Evolutionary conservation across 768 basidiomycete genomes (phyloP), one percentile per base, ranked within the genome.

Genomic region (Aureoboletus auriporus): DNA sequence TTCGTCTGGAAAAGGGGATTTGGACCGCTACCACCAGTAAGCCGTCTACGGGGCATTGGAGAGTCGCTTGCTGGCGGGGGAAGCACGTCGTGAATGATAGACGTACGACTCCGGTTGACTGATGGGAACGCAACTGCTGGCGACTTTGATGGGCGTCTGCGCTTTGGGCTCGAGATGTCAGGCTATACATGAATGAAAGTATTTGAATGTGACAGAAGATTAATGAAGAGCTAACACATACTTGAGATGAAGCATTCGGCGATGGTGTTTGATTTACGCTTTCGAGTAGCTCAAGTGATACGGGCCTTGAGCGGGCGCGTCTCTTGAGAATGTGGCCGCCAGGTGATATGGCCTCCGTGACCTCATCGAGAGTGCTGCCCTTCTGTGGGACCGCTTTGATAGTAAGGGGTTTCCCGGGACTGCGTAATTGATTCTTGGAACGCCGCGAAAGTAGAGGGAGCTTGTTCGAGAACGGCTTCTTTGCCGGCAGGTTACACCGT

Each of bases 291-390:
- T 86, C 84, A 26, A 76, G 65, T 16, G 87, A 89, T 12, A 88
- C 72, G 2, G 86, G 87, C 44, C 86, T 74, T 26, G 84, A 80
- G 10, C 84, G 80, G 1, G 86, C 87, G 10, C 87, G 79, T 47
- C 86, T 75, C 65, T 90, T 89, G 34, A 74, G 77, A 47, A 90
- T 71, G 64, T 88, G 87, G 0, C 86, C 87, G 11, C 84, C 85
- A 3, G 87, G 87, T 0, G 86, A 89, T 49, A 89, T 73, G 1
- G 80, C 81, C 52, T 83, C 84, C 3, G 73, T 80, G 28, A 84
- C 80, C 59, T 86, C 83, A 51, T 79, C 77, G 42, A 70, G 69
- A 20, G 66, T 59, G 44, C 70, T 79, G 1, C 69, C 73, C 50
- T 74, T 75, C 38, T 67, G 67, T 14, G 67, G 65, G 13, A 67